A percentile compares a stretch with the other conserved stretches of the same genome.
phyloP scores from a whole-genome alignment of 495 filamentous ascomycete species.

The Amniculicola lignicola region DNA sequence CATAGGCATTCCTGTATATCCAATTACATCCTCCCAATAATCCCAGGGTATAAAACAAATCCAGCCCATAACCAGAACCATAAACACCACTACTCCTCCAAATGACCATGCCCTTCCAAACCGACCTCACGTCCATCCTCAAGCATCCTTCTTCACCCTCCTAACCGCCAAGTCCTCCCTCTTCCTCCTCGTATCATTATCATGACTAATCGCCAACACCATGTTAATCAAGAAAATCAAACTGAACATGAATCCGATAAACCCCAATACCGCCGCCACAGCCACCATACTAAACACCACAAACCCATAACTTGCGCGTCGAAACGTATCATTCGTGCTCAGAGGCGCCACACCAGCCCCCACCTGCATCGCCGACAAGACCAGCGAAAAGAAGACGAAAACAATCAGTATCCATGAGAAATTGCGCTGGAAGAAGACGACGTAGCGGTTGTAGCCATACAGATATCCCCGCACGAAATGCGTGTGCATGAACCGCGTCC shows the following conservation, averaged over 20 bases:
- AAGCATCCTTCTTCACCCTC: constrained; percentile 9
- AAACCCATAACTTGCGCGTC: constrained; percentile 52
- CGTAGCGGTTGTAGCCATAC: constrained; percentile 33
- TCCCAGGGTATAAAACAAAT: too few species aligned
- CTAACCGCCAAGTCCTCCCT: constrained; percentile 8
- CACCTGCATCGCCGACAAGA: constrained; percentile 59
- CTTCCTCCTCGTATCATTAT: constrained; percentile 11
- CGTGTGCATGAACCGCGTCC: constrained; percentile 23
- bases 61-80: too few species aligned
- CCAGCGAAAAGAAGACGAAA: constrained; percentile 53
- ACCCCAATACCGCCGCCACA: constrained; percentile 20
- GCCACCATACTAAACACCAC: constrained; percentile 42
- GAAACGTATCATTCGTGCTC: constrained; percentile 43
- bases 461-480: constrained; percentile 33
- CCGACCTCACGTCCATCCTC: too few species aligned
- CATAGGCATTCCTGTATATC: too few species aligned
- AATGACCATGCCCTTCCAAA: too few species aligned
- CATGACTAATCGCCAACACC: constrained; percentile 27
- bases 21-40: too few species aligned
- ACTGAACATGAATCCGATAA: constrained; percentile 25
- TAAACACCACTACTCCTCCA: too few species aligned
- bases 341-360: constrained; percentile 49
- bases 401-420: constrained; percentile 46
- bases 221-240: constrained; percentile 34
- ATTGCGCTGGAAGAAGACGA: constrained; percentile 46